Conservation (phyloP, 805 yeast genomes). For the Brettanomyces nanus region DNA sequence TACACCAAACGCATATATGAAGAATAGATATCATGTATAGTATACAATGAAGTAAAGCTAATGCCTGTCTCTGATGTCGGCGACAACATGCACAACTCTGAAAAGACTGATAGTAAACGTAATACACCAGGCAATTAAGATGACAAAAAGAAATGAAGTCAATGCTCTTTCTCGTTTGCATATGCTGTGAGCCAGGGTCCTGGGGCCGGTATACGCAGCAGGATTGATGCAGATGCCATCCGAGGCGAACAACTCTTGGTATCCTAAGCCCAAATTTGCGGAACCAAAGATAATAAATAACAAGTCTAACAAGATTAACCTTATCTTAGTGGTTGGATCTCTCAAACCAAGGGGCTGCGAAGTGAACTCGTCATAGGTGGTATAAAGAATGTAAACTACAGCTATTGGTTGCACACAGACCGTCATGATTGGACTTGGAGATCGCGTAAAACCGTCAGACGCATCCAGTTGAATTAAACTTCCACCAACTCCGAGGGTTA, state of each 20-base stretch:
- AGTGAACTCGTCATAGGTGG: constrained; percentile 83
- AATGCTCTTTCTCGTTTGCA: constrained; percentile 75
- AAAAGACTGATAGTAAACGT: constrained; percentile 79
- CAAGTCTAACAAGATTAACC: constrained; percentile 72
- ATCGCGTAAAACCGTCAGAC: constrained; percentile 40
- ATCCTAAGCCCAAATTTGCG: constrained; percentile 80
- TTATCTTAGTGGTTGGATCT: constrained; percentile 74
- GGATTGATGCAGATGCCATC: constrained; percentile 64
- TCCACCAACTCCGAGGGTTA: constrained; percentile 68
- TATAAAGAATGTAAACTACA: constrained; percentile 65
- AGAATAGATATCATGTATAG: background rate
- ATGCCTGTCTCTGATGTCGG: constrained; percentile 1
- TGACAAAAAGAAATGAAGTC: constrained; percentile 70
- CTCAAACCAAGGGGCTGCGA: constrained; percentile 90
- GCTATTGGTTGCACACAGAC: constrained; percentile 77
- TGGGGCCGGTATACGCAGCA: constrained; percentile 12
- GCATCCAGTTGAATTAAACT: constrained; percentile 39
- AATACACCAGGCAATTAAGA: constrained; percentile 73
- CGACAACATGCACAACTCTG: constrained; percentile 66
- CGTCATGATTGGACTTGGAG: constrained; percentile 91
- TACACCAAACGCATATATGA: no score
- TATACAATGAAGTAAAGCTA: background rate
- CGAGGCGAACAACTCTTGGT: constrained; percentile 71
- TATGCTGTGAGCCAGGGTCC: constrained; percentile 33
- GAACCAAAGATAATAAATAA: constrained; percentile 82